A percentile compares a stretch with the other conserved stretches of the same genome.
These are phyloP conservation scores for Gillenia trifoliata DNA, from an alignment of 306 rosid genomes.

Conservation along the genomic window DNA sequence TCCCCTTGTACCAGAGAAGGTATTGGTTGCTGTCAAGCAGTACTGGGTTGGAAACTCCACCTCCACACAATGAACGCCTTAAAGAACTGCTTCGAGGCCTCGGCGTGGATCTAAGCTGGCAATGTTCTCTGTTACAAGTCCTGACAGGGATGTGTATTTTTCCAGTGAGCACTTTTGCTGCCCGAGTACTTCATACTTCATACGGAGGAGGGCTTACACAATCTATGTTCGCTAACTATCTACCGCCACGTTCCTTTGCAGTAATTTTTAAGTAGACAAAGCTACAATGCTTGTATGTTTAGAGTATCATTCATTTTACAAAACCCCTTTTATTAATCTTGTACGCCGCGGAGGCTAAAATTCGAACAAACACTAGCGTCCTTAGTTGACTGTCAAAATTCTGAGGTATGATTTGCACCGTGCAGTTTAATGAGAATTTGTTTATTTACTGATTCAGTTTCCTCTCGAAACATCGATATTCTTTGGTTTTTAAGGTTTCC, in stretches of 20 bases:
- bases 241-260: conserved; percentile 12
- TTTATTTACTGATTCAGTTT: not conserved
- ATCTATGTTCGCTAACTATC: conserved; percentile 20
- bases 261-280: conserved; percentile 25
- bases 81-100: conserved; percentile 7
- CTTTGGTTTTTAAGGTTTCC: not conserved
- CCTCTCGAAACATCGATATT: not conserved
- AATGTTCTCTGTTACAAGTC: conserved; percentile 17
- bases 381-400: not conserved
- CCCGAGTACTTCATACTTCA: conserved; percentile 12
- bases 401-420: not conserved
- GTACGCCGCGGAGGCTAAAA: not conserved
- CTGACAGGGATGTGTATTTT: conserved; percentile 24
- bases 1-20: conserved; percentile 86
- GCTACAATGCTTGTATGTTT: conserved; percentile 20
- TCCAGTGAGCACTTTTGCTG: conserved; percentile 32
- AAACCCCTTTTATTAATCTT: not conserved
- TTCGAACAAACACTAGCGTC: not conserved
- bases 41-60: conserved; percentile 90
- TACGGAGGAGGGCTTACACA: conserved; percentile 11
- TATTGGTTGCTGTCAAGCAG: conserved; percentile 86
- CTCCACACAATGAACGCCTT: conserved; percentile 34
- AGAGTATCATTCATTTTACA: conserved; percentile 15
- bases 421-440: not conserved
- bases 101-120: conserved; percentile 14